These are phyloP conservation scores for Tuber calosporum DNA, from an alignment of 495 filamentous ascomycete genomes.

Conservation along the genomic window DNA sequence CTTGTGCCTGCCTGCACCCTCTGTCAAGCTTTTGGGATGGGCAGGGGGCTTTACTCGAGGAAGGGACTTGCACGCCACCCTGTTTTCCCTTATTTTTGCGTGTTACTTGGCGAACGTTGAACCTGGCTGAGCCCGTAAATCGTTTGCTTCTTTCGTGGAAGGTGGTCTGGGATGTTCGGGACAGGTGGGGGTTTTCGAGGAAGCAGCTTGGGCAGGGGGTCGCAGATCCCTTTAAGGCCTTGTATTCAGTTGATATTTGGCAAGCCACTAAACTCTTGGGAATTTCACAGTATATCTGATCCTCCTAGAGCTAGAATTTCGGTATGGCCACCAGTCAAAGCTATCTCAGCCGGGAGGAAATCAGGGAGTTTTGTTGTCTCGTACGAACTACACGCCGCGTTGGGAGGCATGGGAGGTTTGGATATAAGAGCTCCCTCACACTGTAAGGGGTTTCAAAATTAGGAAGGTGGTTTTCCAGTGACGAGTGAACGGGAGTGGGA, in stretches of 20 bases:
- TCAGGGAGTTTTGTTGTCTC: too few species aligned
- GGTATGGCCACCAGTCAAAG: not conserved
- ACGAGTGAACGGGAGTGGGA: too few species aligned
- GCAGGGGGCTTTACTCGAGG: not conserved
- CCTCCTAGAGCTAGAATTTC: not conserved
- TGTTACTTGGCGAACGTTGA: not conserved
- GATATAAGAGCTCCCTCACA: too few species aligned
- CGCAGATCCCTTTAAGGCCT: too few species aligned
- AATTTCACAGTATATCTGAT: not conserved
- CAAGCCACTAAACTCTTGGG: not conserved
- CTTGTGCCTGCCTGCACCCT: not conserved
- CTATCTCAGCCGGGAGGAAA: too few species aligned
- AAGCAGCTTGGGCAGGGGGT: too few species aligned
- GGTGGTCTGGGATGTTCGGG: not conserved
- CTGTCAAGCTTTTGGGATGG: not conserved
- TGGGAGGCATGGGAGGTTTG: too few species aligned
- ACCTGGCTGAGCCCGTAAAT: not conserved
- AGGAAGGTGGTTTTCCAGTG: too few species aligned
- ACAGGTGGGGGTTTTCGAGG: too few species aligned
- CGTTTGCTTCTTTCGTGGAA: not conserved
- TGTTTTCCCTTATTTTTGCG: not conserved
- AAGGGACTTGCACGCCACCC: not conserved
- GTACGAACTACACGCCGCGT: too few species aligned
- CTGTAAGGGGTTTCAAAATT: too few species aligned
- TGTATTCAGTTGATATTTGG: not conserved